Evolutionary conservation across 768 basidiomycete species (phyloP).

Genomic region (Naganishia vaughanmartiniae): DNA sequence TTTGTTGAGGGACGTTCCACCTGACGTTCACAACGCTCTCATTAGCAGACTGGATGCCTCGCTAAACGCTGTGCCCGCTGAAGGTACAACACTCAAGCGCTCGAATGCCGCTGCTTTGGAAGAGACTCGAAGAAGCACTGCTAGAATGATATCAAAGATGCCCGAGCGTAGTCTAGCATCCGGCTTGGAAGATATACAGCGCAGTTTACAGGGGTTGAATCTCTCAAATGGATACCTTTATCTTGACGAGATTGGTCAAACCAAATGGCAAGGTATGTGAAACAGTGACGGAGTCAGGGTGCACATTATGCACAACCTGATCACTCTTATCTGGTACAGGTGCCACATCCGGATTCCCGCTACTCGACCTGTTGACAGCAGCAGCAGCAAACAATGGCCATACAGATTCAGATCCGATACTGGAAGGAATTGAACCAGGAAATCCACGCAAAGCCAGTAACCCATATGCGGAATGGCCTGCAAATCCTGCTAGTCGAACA

Average conservation of each 20-base stretch:
- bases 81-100: neutral
- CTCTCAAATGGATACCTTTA: slow-evolving; percentile 49
- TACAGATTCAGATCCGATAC: neutral
- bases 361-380: slow-evolving; percentile 68
- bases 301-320: neutral
- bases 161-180: slow-evolving; percentile 1
- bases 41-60: slow-evolving; percentile 49
- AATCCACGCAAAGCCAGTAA: slow-evolving; percentile 5
- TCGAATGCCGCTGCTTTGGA: neutral
- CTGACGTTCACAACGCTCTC: slow-evolving; percentile 52
- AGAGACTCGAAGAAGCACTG: neutral
- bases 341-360: slow-evolving; percentile 84
- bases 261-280: slow-evolving; percentile 51
- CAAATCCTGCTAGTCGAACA: slow-evolving; percentile 14
- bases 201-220: slow-evolving; percentile 50
- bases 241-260: slow-evolving; percentile 53
- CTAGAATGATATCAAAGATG: slow-evolving; percentile 7
- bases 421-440: slow-evolving; percentile 16
- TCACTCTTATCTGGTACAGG: slow-evolving; percentile 53
- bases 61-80: slow-evolving; percentile 9
- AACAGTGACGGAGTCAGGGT: neutral
- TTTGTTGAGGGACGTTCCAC: slow-evolving; percentile 52
- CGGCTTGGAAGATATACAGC: slow-evolving; percentile 43
- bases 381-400: slow-evolving; percentile 10
- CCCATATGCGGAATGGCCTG: slow-evolving; percentile 23